Conservation (phyloP, 495 filamentous ascomycete species). For the Coniosporium apollinis region DNA sequence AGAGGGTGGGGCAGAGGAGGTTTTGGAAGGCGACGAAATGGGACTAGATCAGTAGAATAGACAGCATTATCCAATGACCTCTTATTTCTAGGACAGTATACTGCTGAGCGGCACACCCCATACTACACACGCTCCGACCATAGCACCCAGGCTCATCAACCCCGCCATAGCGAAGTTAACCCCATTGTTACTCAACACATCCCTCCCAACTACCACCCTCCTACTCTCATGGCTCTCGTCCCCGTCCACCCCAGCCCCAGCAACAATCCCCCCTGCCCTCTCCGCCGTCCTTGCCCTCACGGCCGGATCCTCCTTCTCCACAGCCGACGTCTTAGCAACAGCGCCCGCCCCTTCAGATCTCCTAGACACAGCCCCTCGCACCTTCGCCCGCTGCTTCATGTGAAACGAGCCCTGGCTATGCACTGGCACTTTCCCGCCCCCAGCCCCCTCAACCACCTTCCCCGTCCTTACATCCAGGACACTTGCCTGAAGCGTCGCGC, state of each 20-base stretch:
- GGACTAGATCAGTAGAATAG: too few species aligned
- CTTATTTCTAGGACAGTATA: too few species aligned
- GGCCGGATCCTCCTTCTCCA: too few species aligned
- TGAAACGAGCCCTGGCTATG: constrained; percentile 9
- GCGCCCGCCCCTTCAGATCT: too few species aligned
- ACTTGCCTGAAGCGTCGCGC: constrained; percentile 70
- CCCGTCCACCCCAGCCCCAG: constrained; percentile 8
- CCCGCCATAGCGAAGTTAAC: constrained; percentile 85
- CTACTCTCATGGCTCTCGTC: constrained; percentile 42
- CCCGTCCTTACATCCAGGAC: constrained; percentile 70
- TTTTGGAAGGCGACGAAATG: too few species aligned
- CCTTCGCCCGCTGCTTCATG: constrained; percentile 7
- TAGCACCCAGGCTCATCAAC: constrained; percentile 61
- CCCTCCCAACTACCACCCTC: constrained; percentile 51
- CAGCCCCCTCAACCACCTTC: constrained; percentile 77
- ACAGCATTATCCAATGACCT: too few species aligned
- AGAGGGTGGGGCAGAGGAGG: too few species aligned
- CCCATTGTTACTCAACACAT: constrained; percentile 80
- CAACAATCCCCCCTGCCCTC: constrained; percentile 16
- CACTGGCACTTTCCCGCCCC: constrained; percentile 52
- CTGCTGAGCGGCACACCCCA: constrained; percentile 11
- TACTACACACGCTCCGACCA: constrained; percentile 30
- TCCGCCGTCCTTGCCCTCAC: too few species aligned
- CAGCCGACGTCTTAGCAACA: too few species aligned
- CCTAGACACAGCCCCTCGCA: too few species aligned